Conservation (phyloP, 805 yeast species). For the Yamadazyma nakazawae region DNA sequence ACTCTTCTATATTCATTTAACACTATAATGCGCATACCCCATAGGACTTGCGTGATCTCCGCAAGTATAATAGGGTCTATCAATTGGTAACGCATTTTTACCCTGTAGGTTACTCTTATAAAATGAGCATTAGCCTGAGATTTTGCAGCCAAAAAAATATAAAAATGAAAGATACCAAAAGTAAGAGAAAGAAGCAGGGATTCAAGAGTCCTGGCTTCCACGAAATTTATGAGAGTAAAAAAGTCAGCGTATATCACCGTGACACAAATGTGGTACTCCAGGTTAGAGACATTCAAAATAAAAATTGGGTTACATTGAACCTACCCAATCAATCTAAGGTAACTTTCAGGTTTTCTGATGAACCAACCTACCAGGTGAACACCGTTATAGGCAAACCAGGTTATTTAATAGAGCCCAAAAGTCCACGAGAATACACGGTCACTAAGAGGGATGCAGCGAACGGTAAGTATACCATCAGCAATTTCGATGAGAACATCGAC, state of each 20-base stretch:
- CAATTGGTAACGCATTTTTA: neutral
- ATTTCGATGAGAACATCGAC: conserved; percentile 7
- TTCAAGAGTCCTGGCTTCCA: neutral
- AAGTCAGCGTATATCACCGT: neutral
- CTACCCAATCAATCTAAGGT: neutral
- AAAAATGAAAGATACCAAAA: neutral
- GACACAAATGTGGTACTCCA: neutral
- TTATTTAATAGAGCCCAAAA: neutral
- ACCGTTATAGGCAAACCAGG: conserved; percentile 4
- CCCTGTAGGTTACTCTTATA: conserved; percentile 1
- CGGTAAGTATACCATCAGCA: conserved; percentile 2
- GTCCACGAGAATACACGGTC: neutral
- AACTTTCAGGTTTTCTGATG: conserved; percentile 1
- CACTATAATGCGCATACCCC: no score
- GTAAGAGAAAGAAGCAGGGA: neutral
- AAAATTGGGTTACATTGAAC: neutral
- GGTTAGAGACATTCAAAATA: neutral
- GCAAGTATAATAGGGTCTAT: neutral
- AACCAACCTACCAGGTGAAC: conserved; percentile 3
- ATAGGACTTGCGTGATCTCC: no score
- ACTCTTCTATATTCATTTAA: no score
- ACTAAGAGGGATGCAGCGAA: conserved; percentile 2
- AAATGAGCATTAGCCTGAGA: neutral
- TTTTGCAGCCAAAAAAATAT: conserved; percentile 2
- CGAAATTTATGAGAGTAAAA: neutral